Evolutionary conservation across 2,329 filamentous ascomycete species (phyloP), one percentile per base, ranked within the genome.

Genomic region (Aspergillus calidoustus): DNA sequence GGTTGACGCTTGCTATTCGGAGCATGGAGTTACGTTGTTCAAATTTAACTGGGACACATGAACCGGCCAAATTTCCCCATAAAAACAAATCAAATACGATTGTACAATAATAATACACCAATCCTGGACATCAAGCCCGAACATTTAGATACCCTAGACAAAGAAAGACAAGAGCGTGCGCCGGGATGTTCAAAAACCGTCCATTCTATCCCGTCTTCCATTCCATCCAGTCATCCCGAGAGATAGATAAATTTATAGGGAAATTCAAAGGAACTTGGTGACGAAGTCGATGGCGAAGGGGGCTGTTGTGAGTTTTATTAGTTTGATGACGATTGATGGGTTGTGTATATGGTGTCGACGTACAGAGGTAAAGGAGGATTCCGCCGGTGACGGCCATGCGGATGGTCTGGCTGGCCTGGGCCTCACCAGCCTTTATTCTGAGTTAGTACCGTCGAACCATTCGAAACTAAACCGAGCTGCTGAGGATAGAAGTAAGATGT

Each of bases 321-420:
- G 34, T 15, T 15, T 43, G 23, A 19, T 11, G 38, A 19, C 11
- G n/a, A 51, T 56, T 13, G 19, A 22, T 6, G 3, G 13, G 49
- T 30, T 28, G 25, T 9, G 23, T 22, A 30, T 31, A 34, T 23
- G 19, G 8, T 43, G 4, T 50, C 7, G 47, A 71, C 86, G 65
- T 82, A 89, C 87, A 87, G 54, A 89, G 80, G 76, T 89, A 89
- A 54, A 89, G 81, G 30, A 87, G 74, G 54, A 85, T 73, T 67
- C 84, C 85, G 58, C 83, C 81, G 49, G 80, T 79, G 61, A 84
- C 72, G 54, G 84, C 84, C 72, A 80, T 80, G 72, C 83, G 82
- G 69, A 89, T 79, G 49, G 84, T 84, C 66, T 80, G 76, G 59
- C 73, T 74, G 28, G 86, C 86, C 69, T 83, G 79, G 48, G 81